Evolutionary conservation across 2,329 filamentous ascomycete species (phyloP).

Genomic region (Sporothrix brasiliensis): DNA sequence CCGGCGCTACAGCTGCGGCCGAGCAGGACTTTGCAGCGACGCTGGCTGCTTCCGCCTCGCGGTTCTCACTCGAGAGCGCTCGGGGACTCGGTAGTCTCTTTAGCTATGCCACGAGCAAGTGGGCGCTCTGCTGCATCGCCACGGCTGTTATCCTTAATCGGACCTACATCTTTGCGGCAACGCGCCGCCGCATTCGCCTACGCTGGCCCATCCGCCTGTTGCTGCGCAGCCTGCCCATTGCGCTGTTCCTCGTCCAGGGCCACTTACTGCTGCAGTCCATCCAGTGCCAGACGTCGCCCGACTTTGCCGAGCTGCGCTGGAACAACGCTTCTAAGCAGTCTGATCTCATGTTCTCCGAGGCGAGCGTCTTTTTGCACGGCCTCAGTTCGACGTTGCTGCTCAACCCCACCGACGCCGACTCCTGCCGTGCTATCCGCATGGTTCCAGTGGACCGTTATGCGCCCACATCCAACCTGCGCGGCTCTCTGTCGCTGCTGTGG

Average conservation of each 20-base stretch:
- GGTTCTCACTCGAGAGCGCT: conserved; percentile 60
- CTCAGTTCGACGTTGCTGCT: conserved; percentile 73
- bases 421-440: conserved; percentile 78
- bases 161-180: conserved; percentile 90
- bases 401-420: conserved; percentile 71
- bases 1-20: conserved; percentile 45
- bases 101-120: conserved; percentile 86
- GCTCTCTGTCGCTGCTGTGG: conserved; percentile 78
- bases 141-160: conserved; percentile 88
- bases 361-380: conserved; percentile 70
- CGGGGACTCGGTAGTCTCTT: conserved; percentile 83
- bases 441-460: conserved; percentile 57
- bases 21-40: conserved; percentile 46
- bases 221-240: conserved; percentile 70
- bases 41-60: conserved; percentile 46
- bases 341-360: conserved; percentile 69
- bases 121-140: conserved; percentile 85
- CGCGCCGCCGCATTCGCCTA: conserved; percentile 75
- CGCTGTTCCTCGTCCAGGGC: conserved; percentile 70
- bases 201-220: conserved; percentile 71
- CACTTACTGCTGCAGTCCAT: conserved; percentile 76
- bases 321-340: conserved; percentile 66
- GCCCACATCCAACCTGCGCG: conserved; percentile 60
- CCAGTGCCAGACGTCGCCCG: conserved; percentile 83
- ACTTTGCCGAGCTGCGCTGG: conserved; percentile 71